A percentile compares a stretch with the other conserved stretches of the same genome.
phyloP scores from a whole-genome alignment of 768 basidiomycete species.

The Chalciporus sphaerocephalus region DNA sequence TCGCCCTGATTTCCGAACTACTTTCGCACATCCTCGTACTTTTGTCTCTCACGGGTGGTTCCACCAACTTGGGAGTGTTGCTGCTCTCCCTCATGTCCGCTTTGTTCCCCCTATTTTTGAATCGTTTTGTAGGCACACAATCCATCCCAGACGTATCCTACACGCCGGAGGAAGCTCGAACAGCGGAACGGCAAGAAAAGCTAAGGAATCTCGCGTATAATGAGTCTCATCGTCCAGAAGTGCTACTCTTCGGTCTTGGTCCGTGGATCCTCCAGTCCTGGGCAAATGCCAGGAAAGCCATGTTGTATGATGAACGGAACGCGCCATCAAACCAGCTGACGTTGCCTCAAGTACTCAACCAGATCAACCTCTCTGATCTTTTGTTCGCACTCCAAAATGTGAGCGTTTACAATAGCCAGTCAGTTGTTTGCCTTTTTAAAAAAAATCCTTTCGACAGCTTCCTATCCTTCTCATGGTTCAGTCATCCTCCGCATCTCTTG shows the following conservation, averaged over 20 bases:
- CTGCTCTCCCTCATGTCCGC: constrained; percentile 59
- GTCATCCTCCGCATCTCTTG: constrained; percentile 68
- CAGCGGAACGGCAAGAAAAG: constrained; percentile 67
- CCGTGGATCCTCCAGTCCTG: constrained; percentile 83
- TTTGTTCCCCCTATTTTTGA: constrained; percentile 54
- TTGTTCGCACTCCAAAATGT: constrained; percentile 68
- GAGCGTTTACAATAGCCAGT: constrained; percentile 25
- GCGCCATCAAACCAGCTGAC: constrained; percentile 36
- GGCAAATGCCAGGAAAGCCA: constrained; percentile 58
- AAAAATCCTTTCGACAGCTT: constrained; percentile 42
- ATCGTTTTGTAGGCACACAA: constrained; percentile 43
- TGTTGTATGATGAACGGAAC: constrained; percentile 52
- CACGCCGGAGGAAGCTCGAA: constrained; percentile 54
- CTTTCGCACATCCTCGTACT: constrained; percentile 68
- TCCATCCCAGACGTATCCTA: constrained; percentile 42
- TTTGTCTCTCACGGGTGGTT: constrained; percentile 53
- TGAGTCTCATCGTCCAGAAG: constrained; percentile 73
- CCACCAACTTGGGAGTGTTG: constrained; percentile 53
- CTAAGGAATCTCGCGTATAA: constrained; percentile 73
- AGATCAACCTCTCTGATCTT: constrained; percentile 61
- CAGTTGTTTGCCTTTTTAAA: constrained; percentile 7
- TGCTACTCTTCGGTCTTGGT: constrained; percentile 75
- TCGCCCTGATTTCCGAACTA: constrained; percentile 68
- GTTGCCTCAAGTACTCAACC: constrained; percentile 45
- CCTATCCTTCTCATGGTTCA: constrained; percentile 71